Evolutionary conservation across 2,329 filamentous ascomycete species (phyloP).

Genomic region (Penicillium decumbens): DNA sequence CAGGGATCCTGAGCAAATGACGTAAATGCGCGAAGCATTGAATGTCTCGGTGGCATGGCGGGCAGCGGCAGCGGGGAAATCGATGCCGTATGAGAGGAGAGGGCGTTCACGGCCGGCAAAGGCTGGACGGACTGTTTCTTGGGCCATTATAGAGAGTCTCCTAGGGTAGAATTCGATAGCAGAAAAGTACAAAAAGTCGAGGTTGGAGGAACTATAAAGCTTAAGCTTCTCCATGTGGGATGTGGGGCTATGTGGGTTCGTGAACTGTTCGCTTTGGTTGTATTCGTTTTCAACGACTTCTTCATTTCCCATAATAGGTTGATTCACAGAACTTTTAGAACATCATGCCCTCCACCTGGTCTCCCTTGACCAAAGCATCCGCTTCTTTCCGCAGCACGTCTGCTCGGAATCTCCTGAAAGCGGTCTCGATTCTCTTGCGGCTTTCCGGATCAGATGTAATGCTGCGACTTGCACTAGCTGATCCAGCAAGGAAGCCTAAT

Average conservation of each 20-base stretch:
- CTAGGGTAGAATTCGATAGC: not conserved
- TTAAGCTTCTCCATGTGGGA: slow-evolving; percentile 8
- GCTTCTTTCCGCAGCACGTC: slow-evolving; percentile 61
- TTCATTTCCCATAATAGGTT: not conserved
- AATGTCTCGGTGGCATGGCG: slow-evolving; percentile 47
- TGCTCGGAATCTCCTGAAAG: slow-evolving; percentile 59
- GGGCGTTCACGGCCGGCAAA: slow-evolving; percentile 38
- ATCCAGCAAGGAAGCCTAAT: slow-evolving; percentile 54
- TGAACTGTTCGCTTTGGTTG: no score
- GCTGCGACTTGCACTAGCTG: slow-evolving; percentile 49
- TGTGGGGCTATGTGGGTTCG: slow-evolving; percentile 1
- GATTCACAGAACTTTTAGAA: not conserved
- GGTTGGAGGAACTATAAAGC: not conserved
- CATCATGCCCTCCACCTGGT: slow-evolving; percentile 26
- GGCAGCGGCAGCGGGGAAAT: slow-evolving; percentile 44
- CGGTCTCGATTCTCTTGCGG: slow-evolving; percentile 56
- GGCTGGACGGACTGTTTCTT: slow-evolving; percentile 36
- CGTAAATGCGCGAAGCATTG: slow-evolving; percentile 46
- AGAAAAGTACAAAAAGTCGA: not conserved
- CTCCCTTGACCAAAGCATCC: slow-evolving; percentile 48
- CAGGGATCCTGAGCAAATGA: slow-evolving; percentile 51
- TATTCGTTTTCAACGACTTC: not conserved
- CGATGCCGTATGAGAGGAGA: slow-evolving; percentile 46
- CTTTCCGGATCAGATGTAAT: slow-evolving; percentile 54
- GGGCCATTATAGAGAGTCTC: slow-evolving; percentile 14